Conservation (phyloP, 805 yeast species). For the Saccharomyces paradoxus region DNA sequence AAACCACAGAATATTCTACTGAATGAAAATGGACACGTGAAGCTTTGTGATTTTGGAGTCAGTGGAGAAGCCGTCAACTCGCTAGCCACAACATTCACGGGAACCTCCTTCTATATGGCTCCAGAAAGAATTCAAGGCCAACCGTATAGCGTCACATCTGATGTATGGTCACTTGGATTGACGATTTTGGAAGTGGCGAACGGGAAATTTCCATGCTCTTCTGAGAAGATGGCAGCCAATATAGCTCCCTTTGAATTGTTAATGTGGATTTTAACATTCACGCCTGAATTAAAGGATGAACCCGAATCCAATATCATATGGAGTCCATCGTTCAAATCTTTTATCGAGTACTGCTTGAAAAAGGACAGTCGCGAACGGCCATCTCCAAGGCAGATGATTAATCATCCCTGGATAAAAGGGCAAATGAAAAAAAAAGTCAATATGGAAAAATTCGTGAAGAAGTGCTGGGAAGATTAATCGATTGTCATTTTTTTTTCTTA, state of each 20-base stretch:
- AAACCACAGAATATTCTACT: constrained; percentile 89
- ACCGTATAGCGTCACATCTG: constrained; percentile 90
- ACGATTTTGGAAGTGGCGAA: constrained; percentile 88
- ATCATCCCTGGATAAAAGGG: constrained; percentile 86
- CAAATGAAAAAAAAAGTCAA: constrained; percentile 64
- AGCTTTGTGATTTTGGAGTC: constrained; percentile 95
- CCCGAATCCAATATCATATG: constrained; percentile 69
- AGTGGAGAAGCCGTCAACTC: constrained; percentile 95
- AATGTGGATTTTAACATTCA: constrained; percentile 69
- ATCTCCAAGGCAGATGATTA: constrained; percentile 85
- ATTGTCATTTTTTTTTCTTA: background rate
- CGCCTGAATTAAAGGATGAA: constrained; percentile 73
- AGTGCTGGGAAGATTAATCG: constrained; percentile 48
- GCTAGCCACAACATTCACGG: constrained; percentile 91
- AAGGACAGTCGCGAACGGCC: constrained; percentile 78
- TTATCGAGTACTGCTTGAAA: constrained; percentile 69
- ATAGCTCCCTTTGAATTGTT: constrained; percentile 83
- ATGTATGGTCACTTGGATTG: constrained; percentile 93
- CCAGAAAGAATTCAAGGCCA: constrained; percentile 95
- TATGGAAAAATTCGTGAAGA: constrained; percentile 77
- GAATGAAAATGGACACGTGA: constrained; percentile 70
- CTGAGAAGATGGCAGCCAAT: constrained; percentile 35
- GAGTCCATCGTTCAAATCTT: constrained; percentile 77
- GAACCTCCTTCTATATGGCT: constrained; percentile 97
- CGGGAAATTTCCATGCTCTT: constrained; percentile 77